Percentiles rank a stretch among this genome's conserved stretches.
Conservation (phyloP, 2,329 filamentous ascomycete species). For the Aphanocladium album region DNA sequence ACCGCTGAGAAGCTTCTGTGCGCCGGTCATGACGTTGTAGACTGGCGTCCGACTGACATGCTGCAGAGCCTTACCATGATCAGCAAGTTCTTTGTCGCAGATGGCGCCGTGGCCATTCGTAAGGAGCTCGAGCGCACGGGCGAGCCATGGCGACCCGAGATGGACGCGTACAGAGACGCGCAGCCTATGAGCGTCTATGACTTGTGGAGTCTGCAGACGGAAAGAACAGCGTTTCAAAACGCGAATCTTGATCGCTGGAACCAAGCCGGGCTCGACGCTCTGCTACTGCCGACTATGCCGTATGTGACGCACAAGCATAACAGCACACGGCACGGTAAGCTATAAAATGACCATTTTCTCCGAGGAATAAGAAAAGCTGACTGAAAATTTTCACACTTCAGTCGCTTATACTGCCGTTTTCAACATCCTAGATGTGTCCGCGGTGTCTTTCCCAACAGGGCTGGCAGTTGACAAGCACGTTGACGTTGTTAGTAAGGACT, state of each 20-base stretch:
- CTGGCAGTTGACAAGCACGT: conserved; percentile 34
- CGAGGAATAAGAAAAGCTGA: conserved; percentile 20
- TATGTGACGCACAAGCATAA: conserved; percentile 41
- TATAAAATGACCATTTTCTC: not conserved
- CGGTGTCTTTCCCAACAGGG: conserved; percentile 42
- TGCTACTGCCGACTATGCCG: conserved; percentile 53
- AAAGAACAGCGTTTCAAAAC: conserved; percentile 42
- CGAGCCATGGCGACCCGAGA: conserved; percentile 38
- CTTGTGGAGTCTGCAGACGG: conserved; percentile 44
- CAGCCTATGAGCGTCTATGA: conserved; percentile 37
- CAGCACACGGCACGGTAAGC: conserved; percentile 5
- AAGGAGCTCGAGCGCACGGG: conserved; percentile 35
- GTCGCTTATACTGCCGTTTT: conserved; percentile 47
- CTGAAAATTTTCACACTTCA: conserved; percentile 14
- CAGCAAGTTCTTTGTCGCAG: conserved; percentile 43
- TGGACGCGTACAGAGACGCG: conserved; percentile 28
- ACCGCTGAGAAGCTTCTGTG: conserved; percentile 38
- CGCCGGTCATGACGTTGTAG: conserved; percentile 47
- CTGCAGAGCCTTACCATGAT: conserved; percentile 32
- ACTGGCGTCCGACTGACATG: conserved; percentile 44
- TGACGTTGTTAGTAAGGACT: conserved; percentile 28
- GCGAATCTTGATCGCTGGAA: conserved; percentile 43
- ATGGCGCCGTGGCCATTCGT: conserved; percentile 38
- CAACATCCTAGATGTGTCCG: conserved; percentile 45
- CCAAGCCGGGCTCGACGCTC: conserved; percentile 50